Evolutionary conservation across 2,329 filamentous ascomycete species (phyloP).

Genomic region (Penicillium sp.): DNA sequence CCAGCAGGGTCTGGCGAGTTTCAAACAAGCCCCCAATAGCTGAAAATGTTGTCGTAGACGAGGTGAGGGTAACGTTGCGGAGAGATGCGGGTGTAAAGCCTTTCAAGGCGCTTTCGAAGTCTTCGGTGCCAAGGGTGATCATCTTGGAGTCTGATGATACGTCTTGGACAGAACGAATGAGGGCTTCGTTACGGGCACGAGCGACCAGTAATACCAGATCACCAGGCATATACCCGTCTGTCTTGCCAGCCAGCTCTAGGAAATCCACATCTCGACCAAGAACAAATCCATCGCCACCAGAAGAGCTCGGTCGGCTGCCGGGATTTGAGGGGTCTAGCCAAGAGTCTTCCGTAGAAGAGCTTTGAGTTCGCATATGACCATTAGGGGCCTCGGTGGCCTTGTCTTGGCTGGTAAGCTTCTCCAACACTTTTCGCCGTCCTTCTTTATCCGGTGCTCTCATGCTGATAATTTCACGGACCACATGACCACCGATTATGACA

Average conservation of each 20-base stretch:
- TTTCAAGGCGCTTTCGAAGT: conserved; percentile 79
- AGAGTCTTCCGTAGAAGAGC: conserved; percentile 48
- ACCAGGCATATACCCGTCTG: conserved; percentile 96
- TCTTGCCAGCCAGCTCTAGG: conserved; percentile 85
- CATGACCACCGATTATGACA: conserved; percentile 81
- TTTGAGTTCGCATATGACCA: conserved; percentile 33
- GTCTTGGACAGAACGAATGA: conserved; percentile 71
- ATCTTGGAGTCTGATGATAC: conserved; percentile 46
- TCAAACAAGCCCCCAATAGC: conserved; percentile 83
- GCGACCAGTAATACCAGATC: conserved; percentile 81
- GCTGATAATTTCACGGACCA: conserved; percentile 83
- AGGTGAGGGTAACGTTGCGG: conserved; percentile 88
- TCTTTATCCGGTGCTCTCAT: conserved; percentile 92
- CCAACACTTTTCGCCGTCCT: conserved; percentile 72
- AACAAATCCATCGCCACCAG: conserved; percentile 58
- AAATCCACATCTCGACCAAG: conserved; percentile 77
- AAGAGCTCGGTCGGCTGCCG: conserved; percentile 44
- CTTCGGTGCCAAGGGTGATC: conserved; percentile 62
- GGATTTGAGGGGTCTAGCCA: conserved; percentile 72
- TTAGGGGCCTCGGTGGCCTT: conserved; percentile 39
- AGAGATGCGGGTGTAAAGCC: conserved; percentile 94
- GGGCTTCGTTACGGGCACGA: conserved; percentile 81
- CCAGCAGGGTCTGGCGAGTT: conserved; percentile 84
- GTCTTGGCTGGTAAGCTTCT: conserved; percentile 60
- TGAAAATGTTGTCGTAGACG: conserved; percentile 84